These are phyloP conservation scores for Candida sp. DNA, from an alignment of 1,139 yeast genomes.

Conservation along the genomic window DNA sequence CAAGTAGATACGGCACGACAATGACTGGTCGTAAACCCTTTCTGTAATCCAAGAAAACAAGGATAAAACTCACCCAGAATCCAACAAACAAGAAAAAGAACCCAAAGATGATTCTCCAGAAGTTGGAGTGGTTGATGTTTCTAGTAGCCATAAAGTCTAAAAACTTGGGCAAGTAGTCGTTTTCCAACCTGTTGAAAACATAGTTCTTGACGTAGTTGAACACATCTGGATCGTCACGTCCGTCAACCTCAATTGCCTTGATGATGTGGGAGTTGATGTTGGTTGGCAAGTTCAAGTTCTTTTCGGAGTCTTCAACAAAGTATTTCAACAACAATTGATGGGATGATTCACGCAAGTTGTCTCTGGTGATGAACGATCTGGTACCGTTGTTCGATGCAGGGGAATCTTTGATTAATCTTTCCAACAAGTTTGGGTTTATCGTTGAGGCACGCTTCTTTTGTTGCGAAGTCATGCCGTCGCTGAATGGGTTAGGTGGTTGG, in stretches of 20 bases:
- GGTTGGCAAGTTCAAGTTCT: constrained; percentile 75
- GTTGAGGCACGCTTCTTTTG: constrained; percentile 23
- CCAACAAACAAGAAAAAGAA: constrained; percentile 75
- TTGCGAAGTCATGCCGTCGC: constrained; percentile 4
- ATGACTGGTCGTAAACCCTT: constrained; percentile 73
- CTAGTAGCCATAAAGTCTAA: constrained; percentile 80
- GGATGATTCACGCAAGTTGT: constrained; percentile 71
- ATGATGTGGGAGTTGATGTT: constrained; percentile 63
- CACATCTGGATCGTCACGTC: constrained; percentile 93
- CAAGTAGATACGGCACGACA: constrained; percentile 73
- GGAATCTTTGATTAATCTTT: constrained; percentile 47
- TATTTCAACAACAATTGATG: constrained; percentile 77
- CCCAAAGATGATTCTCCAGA: constrained; percentile 68
- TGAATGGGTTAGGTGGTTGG: constrained; percentile 9
- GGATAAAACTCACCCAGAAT: constrained; percentile 88
- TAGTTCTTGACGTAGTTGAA: constrained; percentile 84
- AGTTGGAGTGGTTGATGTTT: constrained; percentile 67
- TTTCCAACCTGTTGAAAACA: constrained; percentile 87
- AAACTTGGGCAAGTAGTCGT: constrained; percentile 90
- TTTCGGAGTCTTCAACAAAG: constrained; percentile 79
- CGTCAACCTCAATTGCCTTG: constrained; percentile 74
- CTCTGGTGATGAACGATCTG: constrained; percentile 58
- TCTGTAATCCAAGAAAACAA: constrained; percentile 77
- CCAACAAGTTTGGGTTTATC: constrained; percentile 52
- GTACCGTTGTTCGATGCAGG: constrained; percentile 28